Base-by-base conservation (phyloP, 345 rosid species). In the Durio zibethinus region DNA sequence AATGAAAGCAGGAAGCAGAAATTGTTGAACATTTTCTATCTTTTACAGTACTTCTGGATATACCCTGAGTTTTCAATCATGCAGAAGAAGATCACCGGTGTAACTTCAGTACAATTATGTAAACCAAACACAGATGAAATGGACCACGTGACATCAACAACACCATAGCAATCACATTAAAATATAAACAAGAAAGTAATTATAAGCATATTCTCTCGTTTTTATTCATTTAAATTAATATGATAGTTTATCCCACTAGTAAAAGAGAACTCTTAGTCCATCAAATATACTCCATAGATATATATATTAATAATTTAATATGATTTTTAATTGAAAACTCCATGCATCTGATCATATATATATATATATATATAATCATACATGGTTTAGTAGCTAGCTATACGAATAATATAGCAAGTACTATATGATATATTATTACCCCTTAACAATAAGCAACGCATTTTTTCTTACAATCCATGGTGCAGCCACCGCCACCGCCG, bases 401-500 rank as follows among this genome's bases (percentile, higher is more conserved):
- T 4, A n/a, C 31, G 45, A 16, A 69, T 47, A 25, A 11, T 15
- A 15, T 71, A 71, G 74, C 27, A 10, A 50, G 23, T 48, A 9
- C n/a, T 40, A 43, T 10, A 42, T 68, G 4, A 7, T 53, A 53
- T 10, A 11, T 5, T 74, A 16, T 42, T 43, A 65, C 29, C 42
- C 61, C 47, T 79, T 78, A 96, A 80, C 99, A 96, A 38, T 88
- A 96, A 78, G 99, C 99, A 57, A 88, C 38, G 64, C 99, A 96
- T 81, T 92, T 93, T 84, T 93, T 92, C 94, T 95, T 91, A 76
- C 99, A 96, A 63, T 96, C 99, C 85, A 92, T 83, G 50, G 93
- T 96, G 84, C 99, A 96, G 1, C 99, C 94, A 1, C 99, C 99
- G 0, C 99, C 97, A 0, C 99, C 99, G 4, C 99, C 99, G 0